A percentile compares a stretch with the other conserved stretches of the same genome.
Evolutionary conservation across 805 yeast genomes (phyloP).

Genomic region (Hemisphaericaspora nanyangensis): DNA sequence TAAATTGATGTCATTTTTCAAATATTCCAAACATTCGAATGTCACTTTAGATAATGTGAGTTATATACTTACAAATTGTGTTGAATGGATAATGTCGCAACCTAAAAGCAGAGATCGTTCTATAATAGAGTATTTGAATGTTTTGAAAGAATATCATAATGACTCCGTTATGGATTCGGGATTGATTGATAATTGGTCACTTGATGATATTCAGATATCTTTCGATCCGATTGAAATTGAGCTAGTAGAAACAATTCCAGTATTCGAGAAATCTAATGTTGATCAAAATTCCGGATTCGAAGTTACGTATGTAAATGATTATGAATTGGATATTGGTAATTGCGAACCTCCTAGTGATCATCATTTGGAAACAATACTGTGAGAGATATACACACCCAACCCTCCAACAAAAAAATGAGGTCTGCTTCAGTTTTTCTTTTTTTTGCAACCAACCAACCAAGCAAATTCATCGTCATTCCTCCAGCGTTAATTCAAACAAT

Average conservation of each 20-base stretch:
- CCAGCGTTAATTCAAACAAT: too few species aligned
- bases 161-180: too few species aligned
- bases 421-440: too few species aligned
- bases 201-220: not conserved
- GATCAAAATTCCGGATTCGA: slow-evolving; percentile 5
- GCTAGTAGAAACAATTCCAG: slow-evolving; percentile 1
- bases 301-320: slow-evolving; percentile 3
- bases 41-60: slow-evolving; percentile 7
- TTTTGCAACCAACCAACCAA: not conserved
- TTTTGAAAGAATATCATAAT: not conserved
- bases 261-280: not conserved
- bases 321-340: slow-evolving; percentile 4
- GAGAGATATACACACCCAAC: too few species aligned
- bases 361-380: too few species aligned
- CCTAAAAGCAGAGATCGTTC: not conserved
- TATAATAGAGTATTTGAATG: not conserved
- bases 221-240: slow-evolving; percentile 1
- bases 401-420: too few species aligned
- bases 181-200: not conserved
- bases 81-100: slow-evolving; percentile 17
- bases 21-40: slow-evolving; percentile 15
- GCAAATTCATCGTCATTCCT: too few species aligned
- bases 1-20: slow-evolving; percentile 14
- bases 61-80: slow-evolving; percentile 15
- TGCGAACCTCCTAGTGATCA: too few species aligned